Percentiles rank a stretch among this genome's conserved stretches.
Conservation (phyloP, 202 grass and related monocot species). For the Digitaria exilis region DNA sequence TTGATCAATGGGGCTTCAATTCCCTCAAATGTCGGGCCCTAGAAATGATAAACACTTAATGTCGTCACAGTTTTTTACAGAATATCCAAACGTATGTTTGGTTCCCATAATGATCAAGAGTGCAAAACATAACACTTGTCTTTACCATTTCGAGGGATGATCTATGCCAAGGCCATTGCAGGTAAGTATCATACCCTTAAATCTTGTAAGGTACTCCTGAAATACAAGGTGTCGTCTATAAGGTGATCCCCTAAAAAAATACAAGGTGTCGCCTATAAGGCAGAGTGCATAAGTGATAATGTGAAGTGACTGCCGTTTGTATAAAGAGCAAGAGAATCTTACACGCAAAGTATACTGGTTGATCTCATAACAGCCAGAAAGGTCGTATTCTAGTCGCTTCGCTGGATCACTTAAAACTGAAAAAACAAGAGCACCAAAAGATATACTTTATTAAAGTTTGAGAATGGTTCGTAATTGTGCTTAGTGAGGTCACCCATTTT, state of each 20-base stretch:
- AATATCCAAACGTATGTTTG: not conserved
- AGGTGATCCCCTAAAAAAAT: too few species aligned
- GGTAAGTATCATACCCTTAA: conserved; percentile 86
- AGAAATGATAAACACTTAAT: conserved; percentile 13
- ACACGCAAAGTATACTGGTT: conserved; percentile 64
- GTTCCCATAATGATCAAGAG: not conserved
- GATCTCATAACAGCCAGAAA: conserved; percentile 67
- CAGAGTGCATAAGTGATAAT: not conserved
- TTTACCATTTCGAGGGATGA: conserved; percentile 54
- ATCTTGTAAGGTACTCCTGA: conserved; percentile 86
- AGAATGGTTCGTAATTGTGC: not conserved
- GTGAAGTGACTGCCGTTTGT: not conserved
- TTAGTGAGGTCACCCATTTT: not conserved
- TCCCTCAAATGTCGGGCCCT: conserved; percentile 57
- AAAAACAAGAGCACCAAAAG: not conserved
- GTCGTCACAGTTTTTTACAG: not conserved
- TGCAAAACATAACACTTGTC: not conserved
- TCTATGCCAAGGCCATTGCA: conserved; percentile 85
- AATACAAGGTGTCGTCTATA: too few species aligned
- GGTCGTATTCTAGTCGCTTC: conserved; percentile 69
- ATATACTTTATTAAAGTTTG: not conserved
- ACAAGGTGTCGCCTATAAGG: not conserved
- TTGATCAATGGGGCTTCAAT: conserved; percentile 57
- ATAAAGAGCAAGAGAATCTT: conserved; percentile 30
- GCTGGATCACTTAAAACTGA: conserved; percentile 74